Evolutionary conservation across 495 filamentous ascomycete species (phyloP).

Genomic region (Clavariopsis aquatica): DNA sequence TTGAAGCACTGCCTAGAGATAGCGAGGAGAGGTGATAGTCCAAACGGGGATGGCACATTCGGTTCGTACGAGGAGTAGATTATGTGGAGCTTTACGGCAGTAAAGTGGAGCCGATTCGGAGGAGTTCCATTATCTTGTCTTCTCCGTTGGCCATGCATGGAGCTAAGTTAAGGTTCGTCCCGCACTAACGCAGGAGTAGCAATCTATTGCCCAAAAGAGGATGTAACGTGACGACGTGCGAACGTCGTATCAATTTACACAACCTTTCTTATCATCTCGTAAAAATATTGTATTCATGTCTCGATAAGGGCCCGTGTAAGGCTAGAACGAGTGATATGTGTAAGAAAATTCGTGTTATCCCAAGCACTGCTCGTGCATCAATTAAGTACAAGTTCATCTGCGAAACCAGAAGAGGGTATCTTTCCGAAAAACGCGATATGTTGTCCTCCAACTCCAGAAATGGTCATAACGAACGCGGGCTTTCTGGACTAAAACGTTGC

Average conservation of each 20-base stretch:
- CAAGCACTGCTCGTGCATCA: not conserved
- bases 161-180: not conserved
- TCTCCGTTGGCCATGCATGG: not conserved
- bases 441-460: not conserved
- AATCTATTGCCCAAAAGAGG: no score
- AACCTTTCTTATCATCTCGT: no score
- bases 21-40: no score
- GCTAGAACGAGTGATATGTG: no score
- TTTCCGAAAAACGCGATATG: not conserved
- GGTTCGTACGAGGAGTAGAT: not conserved
- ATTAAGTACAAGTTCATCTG: not conserved
- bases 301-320: no score
- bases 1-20: no score
- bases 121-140: not conserved
- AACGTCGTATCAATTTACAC: no score
- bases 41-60: no score
- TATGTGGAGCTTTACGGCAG: not conserved
- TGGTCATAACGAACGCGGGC: not conserved
- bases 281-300: no score
- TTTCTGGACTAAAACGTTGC: not conserved
- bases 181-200: not conserved
- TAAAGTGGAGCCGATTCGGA: not conserved
- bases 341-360: not conserved
- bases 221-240: not conserved
- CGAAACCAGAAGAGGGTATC: not conserved